These are phyloP conservation scores for Botrytis cinerea DNA, from an alignment of 2,329 filamentous ascomycete genomes.

Conservation along the genomic window DNA sequence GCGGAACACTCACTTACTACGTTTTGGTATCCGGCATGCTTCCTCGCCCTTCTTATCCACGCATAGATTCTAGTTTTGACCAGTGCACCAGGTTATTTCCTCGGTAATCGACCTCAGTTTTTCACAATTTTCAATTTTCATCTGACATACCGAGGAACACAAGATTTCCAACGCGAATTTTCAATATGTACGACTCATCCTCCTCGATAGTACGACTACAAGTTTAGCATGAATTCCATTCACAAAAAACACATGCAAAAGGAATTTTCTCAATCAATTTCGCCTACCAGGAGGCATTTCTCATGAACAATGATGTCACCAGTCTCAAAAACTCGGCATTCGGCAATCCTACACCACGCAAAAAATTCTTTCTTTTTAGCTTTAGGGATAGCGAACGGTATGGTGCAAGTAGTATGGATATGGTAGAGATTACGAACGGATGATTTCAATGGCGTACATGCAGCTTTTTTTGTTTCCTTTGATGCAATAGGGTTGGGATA, in stretches of 20 bases:
- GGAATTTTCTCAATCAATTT: not conserved
- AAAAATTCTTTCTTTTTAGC: too few species aligned
- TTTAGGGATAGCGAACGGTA: not conserved
- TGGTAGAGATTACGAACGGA: not conserved
- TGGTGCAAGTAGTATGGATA: not conserved
- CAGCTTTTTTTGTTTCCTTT: not conserved
- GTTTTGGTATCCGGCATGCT: not conserved
- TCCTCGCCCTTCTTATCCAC: accelerated
- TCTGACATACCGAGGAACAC: not conserved
- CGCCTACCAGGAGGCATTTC: not conserved
- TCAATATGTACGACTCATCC: not conserved
- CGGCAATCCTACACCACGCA: not conserved
- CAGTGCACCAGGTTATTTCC: accelerated
- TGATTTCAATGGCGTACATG: not conserved
- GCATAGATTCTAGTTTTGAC: not conserved
- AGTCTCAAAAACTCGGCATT: not conserved
- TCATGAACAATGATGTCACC: not conserved
- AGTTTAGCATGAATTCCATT: not conserved
- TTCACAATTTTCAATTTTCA: too few species aligned
- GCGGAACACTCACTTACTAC: too few species aligned
- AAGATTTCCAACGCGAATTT: not conserved
- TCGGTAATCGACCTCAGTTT: not conserved
- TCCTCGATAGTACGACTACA: not conserved
- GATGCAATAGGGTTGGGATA: not conserved
- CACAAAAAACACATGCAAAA: not conserved